Percentiles rank a stretch among this genome's conserved stretches.
These are phyloP conservation scores for Gynostemma pentaphyllum DNA, from an alignment of 306 rosid genomes.

Conservation along the genomic window DNA sequence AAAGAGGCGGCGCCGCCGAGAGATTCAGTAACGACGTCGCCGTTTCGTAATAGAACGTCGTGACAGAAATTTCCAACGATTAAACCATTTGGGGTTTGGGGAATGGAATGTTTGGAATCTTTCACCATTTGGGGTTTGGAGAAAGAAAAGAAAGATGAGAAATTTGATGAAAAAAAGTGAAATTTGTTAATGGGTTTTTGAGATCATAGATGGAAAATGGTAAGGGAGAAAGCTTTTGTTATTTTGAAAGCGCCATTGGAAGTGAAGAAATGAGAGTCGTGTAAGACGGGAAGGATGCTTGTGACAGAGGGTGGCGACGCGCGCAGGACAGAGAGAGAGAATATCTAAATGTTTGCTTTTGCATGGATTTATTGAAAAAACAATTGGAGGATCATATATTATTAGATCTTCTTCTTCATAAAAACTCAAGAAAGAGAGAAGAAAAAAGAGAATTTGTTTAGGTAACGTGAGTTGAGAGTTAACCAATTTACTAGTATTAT, in stretches of 20 bases:
- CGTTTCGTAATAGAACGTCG: slow-evolving; percentile 62
- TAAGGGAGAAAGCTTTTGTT: neutral
- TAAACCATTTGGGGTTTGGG: slow-evolving; percentile 29
- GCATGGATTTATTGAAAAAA: too few relatives aligned
- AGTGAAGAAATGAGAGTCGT: neutral
- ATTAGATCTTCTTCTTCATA: too few relatives aligned
- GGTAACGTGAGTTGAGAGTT: too few relatives aligned
- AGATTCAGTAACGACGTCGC: slow-evolving; percentile 32
- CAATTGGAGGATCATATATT: too few relatives aligned
- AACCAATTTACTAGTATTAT: too few relatives aligned
- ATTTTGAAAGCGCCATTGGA: slow-evolving; percentile 14
- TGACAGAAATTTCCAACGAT: slow-evolving; percentile 83
- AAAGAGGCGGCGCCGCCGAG: slow-evolving; percentile 86
- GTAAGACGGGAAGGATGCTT: neutral
- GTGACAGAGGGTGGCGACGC: neutral
- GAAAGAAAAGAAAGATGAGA: neutral
- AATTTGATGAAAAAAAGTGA: neutral
- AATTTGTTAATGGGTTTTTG: neutral
- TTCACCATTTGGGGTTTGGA: slow-evolving; percentile 30
- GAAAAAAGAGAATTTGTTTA: too few relatives aligned
- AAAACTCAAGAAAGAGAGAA: too few relatives aligned
- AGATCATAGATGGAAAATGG: slow-evolving; percentile 23
- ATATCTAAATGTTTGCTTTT: too few relatives aligned
- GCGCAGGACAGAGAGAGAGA: neutral
- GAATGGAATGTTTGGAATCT: slow-evolving; percentile 15